Conservation (phyloP, 306 rosid species). For the Castanea mollissima region DNA sequence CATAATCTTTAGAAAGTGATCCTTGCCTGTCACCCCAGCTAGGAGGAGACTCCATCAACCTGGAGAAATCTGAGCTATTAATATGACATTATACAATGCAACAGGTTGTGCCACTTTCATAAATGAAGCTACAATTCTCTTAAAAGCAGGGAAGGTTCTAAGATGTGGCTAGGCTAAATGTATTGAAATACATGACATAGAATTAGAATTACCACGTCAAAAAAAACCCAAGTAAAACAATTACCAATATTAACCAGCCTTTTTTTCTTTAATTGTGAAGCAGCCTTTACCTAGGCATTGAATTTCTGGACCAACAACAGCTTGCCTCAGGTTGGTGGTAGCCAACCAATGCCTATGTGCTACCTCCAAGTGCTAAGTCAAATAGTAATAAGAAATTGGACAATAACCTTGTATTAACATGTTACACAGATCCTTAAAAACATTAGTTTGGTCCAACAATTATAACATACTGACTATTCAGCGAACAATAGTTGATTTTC, state of each 20-base stretch:
- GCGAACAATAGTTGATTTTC: background rate
- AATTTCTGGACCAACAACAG: background rate
- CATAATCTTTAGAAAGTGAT: slow-evolving; percentile 27
- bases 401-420: background rate
- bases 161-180: background rate
- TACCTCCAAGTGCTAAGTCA: background rate
- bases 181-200: background rate
- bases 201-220: background rate
- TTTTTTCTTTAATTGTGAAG: no score
- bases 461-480: background rate
- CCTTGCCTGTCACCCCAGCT: slow-evolving; percentile 37
- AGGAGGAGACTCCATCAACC: slow-evolving; percentile 34
- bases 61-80: slow-evolving; percentile 30
- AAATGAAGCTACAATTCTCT: background rate
- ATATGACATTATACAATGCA: slow-evolving; percentile 6
- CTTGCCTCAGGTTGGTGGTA: background rate
- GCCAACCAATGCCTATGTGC: background rate
- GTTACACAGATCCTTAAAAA: background rate
- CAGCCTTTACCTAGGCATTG: background rate
- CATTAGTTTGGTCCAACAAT: background rate
- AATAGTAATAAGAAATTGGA: background rate
- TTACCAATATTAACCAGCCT: background rate
- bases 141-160: slow-evolving; percentile 16
- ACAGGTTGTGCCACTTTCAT: background rate
- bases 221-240: background rate